phyloP scores from a whole-genome alignment of 768 basidiomycete species.

The Leccinum truebloodii region DNA sequence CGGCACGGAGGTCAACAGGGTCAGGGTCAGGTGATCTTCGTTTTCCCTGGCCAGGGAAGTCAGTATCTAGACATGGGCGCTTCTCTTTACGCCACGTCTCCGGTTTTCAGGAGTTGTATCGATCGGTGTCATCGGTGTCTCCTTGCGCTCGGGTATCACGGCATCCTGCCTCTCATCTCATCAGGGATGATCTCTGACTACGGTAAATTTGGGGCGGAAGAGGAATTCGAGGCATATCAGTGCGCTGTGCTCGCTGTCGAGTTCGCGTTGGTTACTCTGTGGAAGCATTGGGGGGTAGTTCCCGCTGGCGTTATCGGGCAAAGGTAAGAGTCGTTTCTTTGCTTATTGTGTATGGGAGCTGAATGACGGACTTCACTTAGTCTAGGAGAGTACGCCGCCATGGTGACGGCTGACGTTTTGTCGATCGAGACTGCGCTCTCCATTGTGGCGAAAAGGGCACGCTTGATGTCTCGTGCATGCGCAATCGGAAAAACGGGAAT shows the following conservation, averaged over 20 bases:
- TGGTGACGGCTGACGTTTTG: constrained; percentile 62
- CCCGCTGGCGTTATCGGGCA: constrained; percentile 70
- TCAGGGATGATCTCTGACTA: constrained; percentile 20
- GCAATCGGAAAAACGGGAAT: constrained; percentile 51
- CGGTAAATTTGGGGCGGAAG: constrained; percentile 24
- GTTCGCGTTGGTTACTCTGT: constrained; percentile 60
- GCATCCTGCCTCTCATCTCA: constrained; percentile 47
- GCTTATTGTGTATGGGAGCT: background rate
- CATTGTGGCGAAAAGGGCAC: constrained; percentile 57
- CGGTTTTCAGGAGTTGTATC: constrained; percentile 50
- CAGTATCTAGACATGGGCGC: constrained; percentile 68
- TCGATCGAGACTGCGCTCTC: constrained; percentile 55
- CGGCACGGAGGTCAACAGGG: constrained; percentile 5
- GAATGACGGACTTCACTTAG: constrained; percentile 37
- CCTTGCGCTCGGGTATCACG: constrained; percentile 47
- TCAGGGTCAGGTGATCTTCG: constrained; percentile 50
- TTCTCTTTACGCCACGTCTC: constrained; percentile 50
- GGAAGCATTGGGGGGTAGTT: constrained; percentile 67
- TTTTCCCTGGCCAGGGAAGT: constrained; percentile 74
- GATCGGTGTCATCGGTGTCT: constrained; percentile 61
- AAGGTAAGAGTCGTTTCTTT: constrained; percentile 48
- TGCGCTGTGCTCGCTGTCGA: constrained; percentile 60
- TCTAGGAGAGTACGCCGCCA: constrained; percentile 74
- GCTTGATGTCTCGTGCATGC: constrained; percentile 56
- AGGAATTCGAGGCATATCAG: constrained; percentile 51